These are phyloP conservation scores for Heritiera littoralis DNA, from an alignment of 345 rosid species.

Conservation along the genomic window DNA sequence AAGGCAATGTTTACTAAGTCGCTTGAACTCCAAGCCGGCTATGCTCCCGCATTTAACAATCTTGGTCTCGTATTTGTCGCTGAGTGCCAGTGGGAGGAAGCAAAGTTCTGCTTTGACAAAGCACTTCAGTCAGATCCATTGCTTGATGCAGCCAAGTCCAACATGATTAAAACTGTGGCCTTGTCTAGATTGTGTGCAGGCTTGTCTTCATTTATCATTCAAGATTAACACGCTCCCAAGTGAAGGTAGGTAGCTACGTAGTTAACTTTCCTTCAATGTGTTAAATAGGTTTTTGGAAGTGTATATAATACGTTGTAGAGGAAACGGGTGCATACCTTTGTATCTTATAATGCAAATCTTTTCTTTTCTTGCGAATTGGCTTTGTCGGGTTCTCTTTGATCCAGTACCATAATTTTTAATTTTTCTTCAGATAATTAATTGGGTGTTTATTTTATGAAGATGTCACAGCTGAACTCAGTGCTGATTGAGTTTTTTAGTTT, in stretches of 20 bases:
- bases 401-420: neutral
- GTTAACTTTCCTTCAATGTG: neutral
- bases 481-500: no score
- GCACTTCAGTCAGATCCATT: slow-evolving; percentile 76
- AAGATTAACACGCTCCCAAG: slow-evolving; percentile 7
- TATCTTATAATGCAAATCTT: neutral
- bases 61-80: slow-evolving; percentile 92
- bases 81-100: slow-evolving; percentile 85
- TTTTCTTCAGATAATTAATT: no score
- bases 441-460: no score
- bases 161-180: slow-evolving; percentile 52
- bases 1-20: slow-evolving; percentile 88
- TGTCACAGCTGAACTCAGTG: no score
- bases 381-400: neutral
- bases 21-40: slow-evolving; percentile 80
- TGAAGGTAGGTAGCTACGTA: neutral
- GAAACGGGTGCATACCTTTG: neutral
- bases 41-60: slow-evolving; percentile 96
- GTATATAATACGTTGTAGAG: neutral
- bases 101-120: slow-evolving; percentile 74
- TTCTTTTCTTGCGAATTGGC: neutral
- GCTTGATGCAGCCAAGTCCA: slow-evolving; percentile 94
- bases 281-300: neutral
- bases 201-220: slow-evolving; percentile 31
- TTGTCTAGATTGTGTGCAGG: slow-evolving; percentile 43